Evolutionary conservation across 495 filamentous ascomycete genomes (phyloP).

Genomic region (Penicillium lagena): DNA sequence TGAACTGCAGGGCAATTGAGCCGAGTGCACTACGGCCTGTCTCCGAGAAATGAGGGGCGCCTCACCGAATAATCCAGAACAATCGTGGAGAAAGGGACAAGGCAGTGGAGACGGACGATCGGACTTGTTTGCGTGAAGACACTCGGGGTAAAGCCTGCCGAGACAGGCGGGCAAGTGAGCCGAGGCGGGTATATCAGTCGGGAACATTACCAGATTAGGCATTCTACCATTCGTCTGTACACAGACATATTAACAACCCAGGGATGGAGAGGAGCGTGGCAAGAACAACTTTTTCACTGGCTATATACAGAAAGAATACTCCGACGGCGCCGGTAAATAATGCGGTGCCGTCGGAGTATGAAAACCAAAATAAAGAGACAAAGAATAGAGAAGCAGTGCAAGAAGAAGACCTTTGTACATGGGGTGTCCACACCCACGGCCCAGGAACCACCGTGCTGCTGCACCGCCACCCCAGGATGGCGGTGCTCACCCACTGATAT

Average conservation of each 20-base stretch:
- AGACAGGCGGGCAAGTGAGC: background rate
- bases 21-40: background rate
- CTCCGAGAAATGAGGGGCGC: background rate
- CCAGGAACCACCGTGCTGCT: too few species aligned
- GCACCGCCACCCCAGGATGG: too few species aligned
- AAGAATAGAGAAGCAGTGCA: background rate
- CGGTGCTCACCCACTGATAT: conserved; percentile 3
- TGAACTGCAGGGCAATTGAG: background rate
- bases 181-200: background rate
- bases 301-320: too few species aligned
- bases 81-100: background rate
- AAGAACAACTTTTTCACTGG: too few species aligned
- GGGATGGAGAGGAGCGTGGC: too few species aligned
- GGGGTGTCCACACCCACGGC: too few species aligned
- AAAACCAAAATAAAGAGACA: conserved; percentile 1
- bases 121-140: background rate
- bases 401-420: conserved; percentile 1
- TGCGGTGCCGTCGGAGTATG: background rate
- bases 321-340: too few species aligned
- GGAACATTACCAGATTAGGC: too few species aligned
- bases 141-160: conserved; percentile 4
- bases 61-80: background rate
- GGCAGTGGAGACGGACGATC: too few species aligned
- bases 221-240: too few species aligned
- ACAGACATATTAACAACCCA: background rate